A percentile compares a stretch with the other conserved stretches of the same genome.
These are phyloP conservation scores for Cyclotella atomus DNA, from an alignment of 108 stramenopile genomes.

Conservation along the genomic window DNA sequence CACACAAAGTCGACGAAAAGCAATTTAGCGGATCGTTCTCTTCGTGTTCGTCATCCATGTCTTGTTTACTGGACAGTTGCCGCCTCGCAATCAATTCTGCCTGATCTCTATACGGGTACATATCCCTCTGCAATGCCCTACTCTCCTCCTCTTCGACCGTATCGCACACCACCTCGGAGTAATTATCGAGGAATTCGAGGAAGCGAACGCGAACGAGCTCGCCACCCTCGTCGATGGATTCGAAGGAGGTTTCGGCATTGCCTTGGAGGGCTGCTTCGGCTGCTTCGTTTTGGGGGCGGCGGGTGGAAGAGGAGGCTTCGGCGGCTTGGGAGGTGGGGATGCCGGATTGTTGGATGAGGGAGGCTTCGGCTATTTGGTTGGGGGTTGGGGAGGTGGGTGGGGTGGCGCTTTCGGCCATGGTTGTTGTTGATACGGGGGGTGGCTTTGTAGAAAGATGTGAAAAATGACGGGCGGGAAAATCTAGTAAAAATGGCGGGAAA, in stretches of 20 bases:
- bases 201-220: constrained; percentile 76
- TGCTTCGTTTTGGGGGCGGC: constrained; percentile 21
- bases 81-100: constrained; percentile 62
- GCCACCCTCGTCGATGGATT: constrained; percentile 74
- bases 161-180: constrained; percentile 49
- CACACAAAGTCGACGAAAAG: constrained; percentile 74
- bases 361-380: constrained; percentile 8
- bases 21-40: constrained; percentile 26
- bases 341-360: constrained; percentile 9
- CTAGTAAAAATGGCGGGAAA: not conserved
- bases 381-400: constrained; percentile 5
- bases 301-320: constrained; percentile 46
- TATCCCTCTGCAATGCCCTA: constrained; percentile 15
- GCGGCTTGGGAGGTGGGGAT: constrained; percentile 31
- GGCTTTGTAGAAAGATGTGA: too few relatives aligned
- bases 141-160: not conserved
- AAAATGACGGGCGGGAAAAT: too few relatives aligned
- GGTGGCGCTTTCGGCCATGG: not conserved
- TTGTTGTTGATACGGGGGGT: not conserved
- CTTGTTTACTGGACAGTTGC: constrained; percentile 35
- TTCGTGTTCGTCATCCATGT: constrained; percentile 32
- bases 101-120: constrained; percentile 82
- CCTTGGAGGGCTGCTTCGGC: constrained; percentile 81
- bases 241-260: constrained; percentile 50
- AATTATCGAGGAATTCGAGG: constrained; percentile 70